Percentiles rank a stretch among this genome's conserved stretches.
Conservation (phyloP, 306 rosid genomes). For the Fragaria iinumae region DNA sequence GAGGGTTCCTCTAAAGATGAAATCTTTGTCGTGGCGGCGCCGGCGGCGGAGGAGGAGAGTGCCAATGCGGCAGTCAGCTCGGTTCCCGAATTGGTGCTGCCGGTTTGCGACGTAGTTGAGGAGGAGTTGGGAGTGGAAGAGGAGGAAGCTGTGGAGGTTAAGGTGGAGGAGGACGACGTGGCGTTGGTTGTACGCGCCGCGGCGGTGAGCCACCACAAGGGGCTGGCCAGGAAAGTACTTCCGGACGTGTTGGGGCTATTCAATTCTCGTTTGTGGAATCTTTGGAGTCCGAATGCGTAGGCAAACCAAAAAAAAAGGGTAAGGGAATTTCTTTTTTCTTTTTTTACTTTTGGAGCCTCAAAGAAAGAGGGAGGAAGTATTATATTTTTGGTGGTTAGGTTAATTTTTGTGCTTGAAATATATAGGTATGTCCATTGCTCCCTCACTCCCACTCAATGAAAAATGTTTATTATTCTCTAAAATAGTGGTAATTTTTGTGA, state of each 20-base stretch:
- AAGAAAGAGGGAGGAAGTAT: neutral
- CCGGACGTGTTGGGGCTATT: slow-evolving; percentile 73
- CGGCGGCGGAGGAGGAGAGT: neutral
- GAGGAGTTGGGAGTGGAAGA: neutral
- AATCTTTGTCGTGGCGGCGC: neutral
- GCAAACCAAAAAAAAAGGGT: neutral
- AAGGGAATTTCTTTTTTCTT: neutral
- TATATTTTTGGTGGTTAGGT: slow-evolving; percentile 28
- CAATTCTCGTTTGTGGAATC: slow-evolving; percentile 70
- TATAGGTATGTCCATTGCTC: slow-evolving; percentile 23
- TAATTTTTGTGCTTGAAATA: slow-evolving; percentile 22
- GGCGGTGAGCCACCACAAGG: slow-evolving; percentile 46
- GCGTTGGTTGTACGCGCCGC: slow-evolving; percentile 10
- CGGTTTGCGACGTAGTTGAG: slow-evolving; percentile 6
- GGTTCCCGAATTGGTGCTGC: neutral
- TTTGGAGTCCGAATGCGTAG: slow-evolving; percentile 70
- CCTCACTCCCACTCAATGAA: slow-evolving; percentile 16
- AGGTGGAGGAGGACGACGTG: slow-evolving; percentile 10
- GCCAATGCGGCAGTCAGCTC: neutral
- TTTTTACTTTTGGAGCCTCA: slow-evolving; percentile 17
- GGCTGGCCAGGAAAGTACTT: slow-evolving; percentile 62
- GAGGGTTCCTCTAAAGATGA: slow-evolving; percentile 6
- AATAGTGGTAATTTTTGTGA: slow-evolving; percentile 13
- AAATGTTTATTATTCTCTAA: slow-evolving; percentile 2
- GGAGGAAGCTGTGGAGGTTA: slow-evolving; percentile 7